Evolutionary conservation across 129 eudicot genomes (phyloP).

Genomic region (Helichrysum umbraculigerum): DNA sequence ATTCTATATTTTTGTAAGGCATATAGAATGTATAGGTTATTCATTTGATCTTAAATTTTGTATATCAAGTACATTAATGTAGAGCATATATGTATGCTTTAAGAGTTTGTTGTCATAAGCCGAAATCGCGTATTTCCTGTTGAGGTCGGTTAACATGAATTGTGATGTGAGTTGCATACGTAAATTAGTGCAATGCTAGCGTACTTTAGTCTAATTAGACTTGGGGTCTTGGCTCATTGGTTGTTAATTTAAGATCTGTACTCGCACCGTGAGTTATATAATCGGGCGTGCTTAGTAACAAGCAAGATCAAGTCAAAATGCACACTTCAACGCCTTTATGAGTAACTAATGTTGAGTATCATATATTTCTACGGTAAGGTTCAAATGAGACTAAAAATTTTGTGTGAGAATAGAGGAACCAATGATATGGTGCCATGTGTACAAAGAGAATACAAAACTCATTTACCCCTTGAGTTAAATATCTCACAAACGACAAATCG

Average conservation of each 20-base stretch:
- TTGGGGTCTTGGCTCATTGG: neutral
- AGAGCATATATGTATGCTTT: neutral
- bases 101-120: neutral
- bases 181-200: neutral
- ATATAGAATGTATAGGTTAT: conserved; percentile 25
- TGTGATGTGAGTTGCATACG: neutral
- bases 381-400: no score
- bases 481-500: no score
- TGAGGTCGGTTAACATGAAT: no score
- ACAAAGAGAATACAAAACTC: no score
- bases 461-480: no score
- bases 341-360: neutral
- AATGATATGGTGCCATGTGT: no score
- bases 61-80: neutral
- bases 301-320: neutral
- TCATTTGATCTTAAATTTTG: conserved; percentile 5
- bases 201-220: neutral
- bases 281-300: neutral
- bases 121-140: neutral
- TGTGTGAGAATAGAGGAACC: no score
- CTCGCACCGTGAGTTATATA: neutral
- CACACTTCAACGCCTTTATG: neutral
- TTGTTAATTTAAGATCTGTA: no score
- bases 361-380: no score
- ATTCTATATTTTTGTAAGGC: conserved; percentile 20